Evolutionary conservation across 164 flowering plant species (phyloP), one percentile per base, ranked within the genome.

Genomic region (Protea cynaroides): DNA sequence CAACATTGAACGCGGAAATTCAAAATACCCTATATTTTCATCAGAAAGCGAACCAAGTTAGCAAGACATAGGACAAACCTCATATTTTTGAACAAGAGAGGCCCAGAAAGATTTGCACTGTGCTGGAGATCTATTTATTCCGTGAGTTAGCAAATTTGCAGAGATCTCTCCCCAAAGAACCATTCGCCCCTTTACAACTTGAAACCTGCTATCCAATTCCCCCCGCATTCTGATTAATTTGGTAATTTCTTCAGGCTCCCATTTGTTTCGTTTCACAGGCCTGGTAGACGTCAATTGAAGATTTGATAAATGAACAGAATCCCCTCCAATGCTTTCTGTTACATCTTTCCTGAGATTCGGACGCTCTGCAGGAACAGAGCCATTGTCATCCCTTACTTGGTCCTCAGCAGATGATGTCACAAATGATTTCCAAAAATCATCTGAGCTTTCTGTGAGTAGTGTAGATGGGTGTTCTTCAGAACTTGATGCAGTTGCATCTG

Each of bases 21-120:
- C 15, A 55, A 25, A 2, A 23, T 13, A 19, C 47, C 11, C 24
- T 64, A 3, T 10, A 56, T n/a, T 7, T 23, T 13, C 40, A 36
- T 23, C 18, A 19, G 49, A 15, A 55, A 3, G 17, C 11, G 1
- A 8, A 24, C 15, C 9, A 40, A 40, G 14, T 8, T 9, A 40
- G 14, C 25, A 58, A 58, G 58, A 53, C 1, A 25, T 53, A 62
- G 59, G 70, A 72, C 76, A 21, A 63, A 94, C 99, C 99, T 91
- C 87, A 46, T 86, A 85, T 80, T 89, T 83, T 72, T 81, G 92
- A 68, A 88, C 77, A 59, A 91, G 77, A 38, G 97, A 91, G 63
- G 97, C 62, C 99, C 99, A 94, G 9, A 82, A 76, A 64, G 93
- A 91, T 83, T 94, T 94, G 82, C 99, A 94, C 64, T 94, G 96